Evolutionary conservation across 768 basidiomycete species (phyloP).

Genomic region (Antrodiella citrinella): DNA sequence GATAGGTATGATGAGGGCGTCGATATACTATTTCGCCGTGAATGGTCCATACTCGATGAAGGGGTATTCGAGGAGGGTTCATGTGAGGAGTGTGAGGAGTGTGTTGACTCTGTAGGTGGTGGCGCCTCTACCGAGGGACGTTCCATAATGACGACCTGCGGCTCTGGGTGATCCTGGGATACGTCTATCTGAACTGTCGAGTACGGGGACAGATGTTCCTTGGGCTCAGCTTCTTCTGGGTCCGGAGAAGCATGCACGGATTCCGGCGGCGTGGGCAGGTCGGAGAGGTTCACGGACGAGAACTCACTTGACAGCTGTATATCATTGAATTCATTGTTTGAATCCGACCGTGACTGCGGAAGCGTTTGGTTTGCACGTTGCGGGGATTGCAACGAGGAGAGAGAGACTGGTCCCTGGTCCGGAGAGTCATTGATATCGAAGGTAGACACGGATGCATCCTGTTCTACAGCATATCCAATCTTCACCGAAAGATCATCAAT

Average conservation of each 20-base stretch:
- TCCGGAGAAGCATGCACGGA: constrained; percentile 5
- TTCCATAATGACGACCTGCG: constrained; percentile 3
- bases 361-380: constrained; percentile 11
- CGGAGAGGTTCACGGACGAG: constrained; percentile 12
- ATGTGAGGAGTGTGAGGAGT: constrained; percentile 4
- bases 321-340: constrained; percentile 20
- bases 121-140: neutral
- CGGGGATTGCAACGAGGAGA: constrained; percentile 13
- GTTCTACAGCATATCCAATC: constrained; percentile 24
- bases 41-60: constrained; percentile 3
- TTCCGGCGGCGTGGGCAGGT: neutral
- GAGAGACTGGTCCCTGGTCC: constrained; percentile 14
- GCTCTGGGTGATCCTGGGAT: constrained; percentile 4
- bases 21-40: constrained; percentile 8
- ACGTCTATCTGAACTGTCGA: constrained; percentile 15
- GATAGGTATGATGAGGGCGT: constrained; percentile 22
- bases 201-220: constrained; percentile 9
- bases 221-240: constrained; percentile 8
- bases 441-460: constrained; percentile 50
- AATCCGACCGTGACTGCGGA: constrained; percentile 13
- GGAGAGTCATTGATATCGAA: constrained; percentile 41
- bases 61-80: constrained; percentile 8
- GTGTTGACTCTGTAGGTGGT: neutral
- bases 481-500: constrained; percentile 22
- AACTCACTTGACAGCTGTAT: constrained; percentile 16